Percentiles rank a stretch among this genome's conserved stretches.
phyloP scores from a whole-genome alignment of 345 rosid species.

The Trapa bicornis region DNA sequence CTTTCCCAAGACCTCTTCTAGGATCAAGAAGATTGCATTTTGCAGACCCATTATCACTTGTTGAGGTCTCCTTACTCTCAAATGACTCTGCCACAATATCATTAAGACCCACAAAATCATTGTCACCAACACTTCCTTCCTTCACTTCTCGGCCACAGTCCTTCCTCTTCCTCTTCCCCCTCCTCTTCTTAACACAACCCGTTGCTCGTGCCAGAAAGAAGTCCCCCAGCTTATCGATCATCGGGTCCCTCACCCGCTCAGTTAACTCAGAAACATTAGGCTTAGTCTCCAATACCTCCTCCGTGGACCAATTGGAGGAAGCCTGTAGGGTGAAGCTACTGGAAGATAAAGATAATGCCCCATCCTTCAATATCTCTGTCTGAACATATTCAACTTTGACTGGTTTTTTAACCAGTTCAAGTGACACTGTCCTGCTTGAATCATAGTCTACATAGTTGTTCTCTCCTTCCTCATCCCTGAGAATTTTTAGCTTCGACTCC shows the following conservation, averaged over 20 bases:
- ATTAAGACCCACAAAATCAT: constrained; percentile 34
- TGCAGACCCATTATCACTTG: constrained; percentile 2
- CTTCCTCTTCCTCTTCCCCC: constrained; percentile 85
- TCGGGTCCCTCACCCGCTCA: constrained; percentile 21
- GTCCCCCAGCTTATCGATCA: constrained; percentile 21
- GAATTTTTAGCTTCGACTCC: constrained; percentile 59
- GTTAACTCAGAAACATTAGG: constrained; percentile 18
- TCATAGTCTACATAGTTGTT: constrained; percentile 29
- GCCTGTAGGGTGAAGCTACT: constrained; percentile 70
- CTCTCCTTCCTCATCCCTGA: constrained; percentile 45
- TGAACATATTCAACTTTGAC: constrained; percentile 45
- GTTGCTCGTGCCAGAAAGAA: constrained; percentile 29
- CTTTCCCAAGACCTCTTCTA: constrained; percentile 12
- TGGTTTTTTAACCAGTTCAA: constrained; percentile 34
- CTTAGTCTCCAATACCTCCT: constrained; percentile 30
- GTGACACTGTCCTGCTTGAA: constrained; percentile 58
- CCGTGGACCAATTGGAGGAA: constrained; percentile 41
- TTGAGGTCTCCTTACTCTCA: constrained; percentile 32
- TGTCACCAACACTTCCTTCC: constrained; percentile 62
- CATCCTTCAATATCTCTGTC: constrained; percentile 49
- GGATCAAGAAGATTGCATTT: neutral
- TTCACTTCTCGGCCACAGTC: constrained; percentile 39
- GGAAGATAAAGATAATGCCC: constrained; percentile 47
- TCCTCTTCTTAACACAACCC: constrained; percentile 36
- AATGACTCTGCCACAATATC: constrained; percentile 27